Conservation (phyloP, 257 asterid species). For the Agastache rugosa region DNA sequence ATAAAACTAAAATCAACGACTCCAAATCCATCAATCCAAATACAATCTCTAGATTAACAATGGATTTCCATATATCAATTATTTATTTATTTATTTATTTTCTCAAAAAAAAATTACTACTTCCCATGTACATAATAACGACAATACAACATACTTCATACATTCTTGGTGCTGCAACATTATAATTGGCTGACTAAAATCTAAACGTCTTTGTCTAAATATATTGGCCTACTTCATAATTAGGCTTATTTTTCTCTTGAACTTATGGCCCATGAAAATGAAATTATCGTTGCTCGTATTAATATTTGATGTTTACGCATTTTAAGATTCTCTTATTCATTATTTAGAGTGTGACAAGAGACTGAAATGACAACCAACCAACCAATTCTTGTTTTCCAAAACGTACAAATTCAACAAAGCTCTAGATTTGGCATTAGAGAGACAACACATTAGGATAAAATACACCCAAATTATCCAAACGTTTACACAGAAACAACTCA, state of each 20-base stretch:
- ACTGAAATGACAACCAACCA: not conserved
- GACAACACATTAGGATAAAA: no score
- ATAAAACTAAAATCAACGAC: no score
- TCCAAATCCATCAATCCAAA: no score
- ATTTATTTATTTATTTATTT: no score
- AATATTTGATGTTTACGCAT: not conserved
- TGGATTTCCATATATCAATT: no score
- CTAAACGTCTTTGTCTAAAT: not conserved
- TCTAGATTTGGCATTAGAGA: not conserved
- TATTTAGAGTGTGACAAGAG: not conserved
- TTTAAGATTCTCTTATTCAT: not conserved
- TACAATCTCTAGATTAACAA: no score
- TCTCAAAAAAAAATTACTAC: no score
- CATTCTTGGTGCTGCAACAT: not conserved
- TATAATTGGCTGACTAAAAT: not conserved
- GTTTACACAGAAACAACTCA: no score
- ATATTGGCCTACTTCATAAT: not conserved
- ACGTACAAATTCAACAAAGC: not conserved
- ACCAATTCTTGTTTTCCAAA: not conserved
- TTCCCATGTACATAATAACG: no score
- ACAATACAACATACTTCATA: no score
- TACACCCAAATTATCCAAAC: no score
- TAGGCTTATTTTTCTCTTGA: not conserved
- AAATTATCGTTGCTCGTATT: not conserved
- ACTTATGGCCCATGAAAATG: conserved; percentile 22